phyloP scores from a whole-genome alignment of 306 rosid species.

The Casuarina equisetifolia region DNA sequence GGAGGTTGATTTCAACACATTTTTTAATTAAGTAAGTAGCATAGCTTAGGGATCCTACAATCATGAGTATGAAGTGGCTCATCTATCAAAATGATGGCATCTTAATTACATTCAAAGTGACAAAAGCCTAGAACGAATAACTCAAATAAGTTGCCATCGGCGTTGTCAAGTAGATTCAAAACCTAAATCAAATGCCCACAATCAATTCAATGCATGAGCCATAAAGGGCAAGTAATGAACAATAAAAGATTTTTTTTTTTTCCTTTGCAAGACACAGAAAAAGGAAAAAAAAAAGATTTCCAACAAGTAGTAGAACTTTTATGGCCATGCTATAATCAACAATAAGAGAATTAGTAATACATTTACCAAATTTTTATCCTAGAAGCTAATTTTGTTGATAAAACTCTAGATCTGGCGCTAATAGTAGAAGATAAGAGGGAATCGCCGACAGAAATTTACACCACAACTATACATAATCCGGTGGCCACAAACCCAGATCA shows the following conservation, averaged over 20 bases:
- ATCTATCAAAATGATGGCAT: background rate
- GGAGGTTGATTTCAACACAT: background rate
- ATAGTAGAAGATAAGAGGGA: constrained; percentile 25
- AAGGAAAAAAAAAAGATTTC: background rate
- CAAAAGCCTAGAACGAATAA: background rate
- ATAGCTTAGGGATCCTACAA: background rate
- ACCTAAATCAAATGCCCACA: constrained; percentile 40
- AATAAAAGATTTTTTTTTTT: background rate
- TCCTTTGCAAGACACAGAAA: background rate
- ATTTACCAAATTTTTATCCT: background rate
- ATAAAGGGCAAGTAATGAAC: background rate
- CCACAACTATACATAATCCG: constrained; percentile 22
- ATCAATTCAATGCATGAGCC: constrained; percentile 1
- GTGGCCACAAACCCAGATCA: constrained; percentile 20
- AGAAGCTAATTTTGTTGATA: constrained; percentile 27
- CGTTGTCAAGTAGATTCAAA: constrained; percentile 11
- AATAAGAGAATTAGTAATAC: constrained; percentile 5
- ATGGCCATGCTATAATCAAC: background rate
- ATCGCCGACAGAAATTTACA: constrained; percentile 27
- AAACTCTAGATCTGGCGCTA: constrained; percentile 58
- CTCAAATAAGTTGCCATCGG: background rate
- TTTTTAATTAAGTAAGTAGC: background rate
- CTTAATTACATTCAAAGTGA: background rate
- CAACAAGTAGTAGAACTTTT: background rate
- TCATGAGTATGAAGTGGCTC: background rate